phyloP scores from a whole-genome alignment of 1,284 basidiomycete genomes.

The Sporisorium exsertum region DNA sequence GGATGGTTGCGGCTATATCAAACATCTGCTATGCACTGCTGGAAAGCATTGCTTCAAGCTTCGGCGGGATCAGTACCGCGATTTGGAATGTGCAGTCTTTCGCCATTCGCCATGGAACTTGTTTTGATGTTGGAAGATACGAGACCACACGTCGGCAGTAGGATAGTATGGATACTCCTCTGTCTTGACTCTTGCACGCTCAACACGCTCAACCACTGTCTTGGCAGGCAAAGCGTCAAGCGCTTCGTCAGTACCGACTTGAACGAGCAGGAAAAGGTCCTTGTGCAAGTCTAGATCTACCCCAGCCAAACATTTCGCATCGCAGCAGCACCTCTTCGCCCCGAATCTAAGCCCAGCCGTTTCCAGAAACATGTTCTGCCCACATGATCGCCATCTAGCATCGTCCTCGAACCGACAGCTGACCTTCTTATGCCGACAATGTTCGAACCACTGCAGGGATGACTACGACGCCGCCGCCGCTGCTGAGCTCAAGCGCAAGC shows the following conservation, averaged over 20 bases:
- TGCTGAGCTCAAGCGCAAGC: constrained; percentile 77
- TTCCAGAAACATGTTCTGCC: constrained; percentile 5
- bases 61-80: background rate
- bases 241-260: too few species aligned
- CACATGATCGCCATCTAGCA: too few species aligned
- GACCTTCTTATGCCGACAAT: background rate
- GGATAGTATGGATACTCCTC: too few species aligned
- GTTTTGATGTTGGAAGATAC: too few species aligned
- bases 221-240: too few species aligned
- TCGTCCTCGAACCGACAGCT: constrained; percentile 1
- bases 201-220: too few species aligned
- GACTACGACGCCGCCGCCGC: constrained; percentile 70
- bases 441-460: constrained; percentile 49
- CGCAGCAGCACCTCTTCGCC: background rate
- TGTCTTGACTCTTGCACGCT: too few species aligned
- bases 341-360: background rate
- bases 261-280: background rate
- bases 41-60: background rate
- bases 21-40: background rate
- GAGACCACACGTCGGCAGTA: background rate
- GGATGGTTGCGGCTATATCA: background rate
- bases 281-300: background rate
- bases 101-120: background rate
- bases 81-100: background rate
- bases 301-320: background rate